phyloP scores from a whole-genome alignment of 1,284 basidiomycete species.

The Moesziomyces parantarcticus region DNA sequence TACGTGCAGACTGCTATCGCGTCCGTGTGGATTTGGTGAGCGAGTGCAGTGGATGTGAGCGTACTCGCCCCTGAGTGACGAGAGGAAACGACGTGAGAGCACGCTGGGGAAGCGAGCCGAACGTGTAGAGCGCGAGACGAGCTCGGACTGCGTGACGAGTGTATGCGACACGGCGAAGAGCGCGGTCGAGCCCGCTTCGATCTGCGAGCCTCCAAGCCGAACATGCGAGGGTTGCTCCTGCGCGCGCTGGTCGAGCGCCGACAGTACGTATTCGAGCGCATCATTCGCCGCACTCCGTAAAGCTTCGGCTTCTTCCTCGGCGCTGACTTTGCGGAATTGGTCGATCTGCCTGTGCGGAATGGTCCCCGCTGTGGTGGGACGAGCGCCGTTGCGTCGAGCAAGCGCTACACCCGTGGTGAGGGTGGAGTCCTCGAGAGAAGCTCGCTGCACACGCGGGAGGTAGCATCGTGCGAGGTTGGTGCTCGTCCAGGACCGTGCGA shows the following conservation, averaged over 20 bases:
- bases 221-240: slow-evolving; percentile 32
- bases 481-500: slow-evolving; percentile 22
- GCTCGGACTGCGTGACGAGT: slow-evolving; percentile 23
- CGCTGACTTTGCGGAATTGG: slow-evolving; percentile 5
- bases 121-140: slow-evolving; percentile 33
- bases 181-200: slow-evolving; percentile 24
- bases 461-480: slow-evolving; percentile 9
- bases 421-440: background rate
- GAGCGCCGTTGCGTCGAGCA: slow-evolving; percentile 11
- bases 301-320: background rate
- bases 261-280: slow-evolving; percentile 7
- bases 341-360: slow-evolving; percentile 46
- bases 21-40: too few species aligned
- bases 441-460: background rate
- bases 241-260: slow-evolving; percentile 5
- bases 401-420: slow-evolving; percentile 20
- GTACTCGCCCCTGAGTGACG: slow-evolving; percentile 38
- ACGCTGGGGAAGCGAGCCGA: slow-evolving; percentile 25
- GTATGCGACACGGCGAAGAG: slow-evolving; percentile 42
- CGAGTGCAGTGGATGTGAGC: slow-evolving; percentile 38
- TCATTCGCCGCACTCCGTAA: slow-evolving; percentile 8
- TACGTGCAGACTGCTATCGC: slow-evolving; percentile 49
- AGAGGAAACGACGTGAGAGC: slow-evolving; percentile 32
- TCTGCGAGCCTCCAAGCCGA: slow-evolving; percentile 11
- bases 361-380: slow-evolving; percentile 22